These are phyloP conservation scores for Silene latifolia DNA, from an alignment of 148 eudicot species.

Conservation along the genomic window DNA sequence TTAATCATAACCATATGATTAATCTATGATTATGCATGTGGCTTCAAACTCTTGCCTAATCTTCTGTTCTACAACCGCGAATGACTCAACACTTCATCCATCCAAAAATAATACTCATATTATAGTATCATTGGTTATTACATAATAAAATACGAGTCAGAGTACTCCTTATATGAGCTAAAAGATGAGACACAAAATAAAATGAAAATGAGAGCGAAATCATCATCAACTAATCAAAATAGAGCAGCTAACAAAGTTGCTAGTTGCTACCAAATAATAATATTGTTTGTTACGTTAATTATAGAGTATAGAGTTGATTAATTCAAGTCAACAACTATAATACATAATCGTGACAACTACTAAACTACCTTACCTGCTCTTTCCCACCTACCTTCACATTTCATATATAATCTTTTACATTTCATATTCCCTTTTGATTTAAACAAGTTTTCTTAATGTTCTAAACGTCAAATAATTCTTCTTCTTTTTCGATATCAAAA, in stretches of 20 bases:
- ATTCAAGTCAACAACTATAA: conserved; percentile 27
- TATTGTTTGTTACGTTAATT: background rate
- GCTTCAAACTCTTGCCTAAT: background rate
- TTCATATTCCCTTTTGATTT: conserved; percentile 23
- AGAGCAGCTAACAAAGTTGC: conserved; percentile 13
- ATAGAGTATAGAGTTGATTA: background rate
- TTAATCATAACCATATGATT: conserved; percentile 7
- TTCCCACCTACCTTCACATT: conserved; percentile 21
- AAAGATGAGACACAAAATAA: background rate
- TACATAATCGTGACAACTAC: conserved; percentile 49
- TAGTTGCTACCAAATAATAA: conserved; percentile 10
- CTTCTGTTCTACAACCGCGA: background rate
- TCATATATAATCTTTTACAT: conserved; percentile 22
- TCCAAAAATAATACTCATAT: background rate
- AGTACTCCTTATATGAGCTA: no score
- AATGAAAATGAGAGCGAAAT: background rate
- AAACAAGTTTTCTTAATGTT: background rate
- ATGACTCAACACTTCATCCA: background rate
- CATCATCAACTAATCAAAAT: conserved; percentile 14
- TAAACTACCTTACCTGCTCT: conserved; percentile 38
- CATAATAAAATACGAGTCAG: no score
- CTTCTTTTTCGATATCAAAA: background rate
- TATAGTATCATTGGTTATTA: no score
- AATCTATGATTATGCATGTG: background rate
- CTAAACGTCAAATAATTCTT: background rate